Evolutionary conservation across 257 asterid genomes (phyloP), one percentile per base, ranked within the genome.

Genomic region (Haberlea rhodopensis): DNA sequence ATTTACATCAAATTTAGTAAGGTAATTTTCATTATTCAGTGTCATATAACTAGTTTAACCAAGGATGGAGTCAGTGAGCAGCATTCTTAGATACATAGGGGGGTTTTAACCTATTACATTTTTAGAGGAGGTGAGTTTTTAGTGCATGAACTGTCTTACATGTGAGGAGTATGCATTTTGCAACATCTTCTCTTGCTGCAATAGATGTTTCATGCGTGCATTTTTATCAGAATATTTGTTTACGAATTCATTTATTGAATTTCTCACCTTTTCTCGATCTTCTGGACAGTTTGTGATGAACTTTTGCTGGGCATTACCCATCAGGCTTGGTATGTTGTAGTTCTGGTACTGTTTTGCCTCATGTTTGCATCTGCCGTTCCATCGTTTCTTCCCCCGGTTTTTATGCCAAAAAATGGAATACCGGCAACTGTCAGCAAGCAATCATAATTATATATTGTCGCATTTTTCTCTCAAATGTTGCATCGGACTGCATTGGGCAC

Each of bases 281-380:
- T 61, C 57, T 15, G 73, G 79, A 72, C 96, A 90, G 98, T 88
- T 72, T 91, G 98, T 70, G 96, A 88, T 70, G 94, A 91, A 76
- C 73, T 88, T 71, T 65, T 84, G 66, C 61, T 88, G 61, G 96
- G 98, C 66, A 88, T 91, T 64, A 91, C 98, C 54, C 81, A 77
- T 34, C 70, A 83, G 70, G 90, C 91, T 64, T 91, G 98, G 96
- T 77, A 74, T 22, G 86, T 88, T n/a, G 89, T 73, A 19, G 67
- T 73, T 68, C 45, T 88, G 71, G 90, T 73, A 45, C 34, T 86
- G 67, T 53, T 82, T 59, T 82, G 94, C 80, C 72, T 88, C 82
- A 88, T 70, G 46, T 53, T 86, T 43, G 87, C 91, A 24, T 73
- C 81, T 65, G 74, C 73, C 60, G 57, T 83, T 65, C 96, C 96